Evolutionary conservation across 768 basidiomycete genomes (phyloP).

Genomic region (Tricholoma sp.): DNA sequence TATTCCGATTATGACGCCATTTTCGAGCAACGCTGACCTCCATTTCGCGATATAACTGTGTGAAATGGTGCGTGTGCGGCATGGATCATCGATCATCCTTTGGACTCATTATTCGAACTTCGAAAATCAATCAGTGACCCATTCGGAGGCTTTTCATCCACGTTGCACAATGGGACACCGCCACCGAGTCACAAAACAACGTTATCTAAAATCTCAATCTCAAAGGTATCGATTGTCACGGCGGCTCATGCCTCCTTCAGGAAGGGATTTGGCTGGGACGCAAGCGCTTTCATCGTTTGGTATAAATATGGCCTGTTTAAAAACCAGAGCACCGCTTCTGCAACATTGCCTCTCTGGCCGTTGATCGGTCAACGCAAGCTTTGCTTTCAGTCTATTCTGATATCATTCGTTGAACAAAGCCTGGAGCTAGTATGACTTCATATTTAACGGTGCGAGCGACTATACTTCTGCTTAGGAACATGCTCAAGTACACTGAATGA

Average conservation of each 20-base stretch:
- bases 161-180: not conserved
- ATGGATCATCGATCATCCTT: no score
- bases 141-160: not conserved
- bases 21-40: not conserved
- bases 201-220: not conserved
- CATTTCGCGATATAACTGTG: not conserved
- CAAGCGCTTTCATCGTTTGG: not conserved
- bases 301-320: slow-evolving; percentile 4
- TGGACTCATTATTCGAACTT: not conserved
- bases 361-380: slow-evolving; percentile 14
- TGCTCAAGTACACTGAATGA: not conserved
- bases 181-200: slow-evolving; percentile 8
- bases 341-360: slow-evolving; percentile 8
- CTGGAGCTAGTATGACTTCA: slow-evolving; percentile 13
- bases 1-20: not conserved
- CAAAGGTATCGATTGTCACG: slow-evolving; percentile 7
- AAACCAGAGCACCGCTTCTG: not conserved
- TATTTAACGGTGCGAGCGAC: slow-evolving; percentile 8
- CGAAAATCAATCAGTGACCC: not conserved
- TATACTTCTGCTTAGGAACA: not conserved
- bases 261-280: not conserved
- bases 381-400: slow-evolving; percentile 1
- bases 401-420: slow-evolving; percentile 6
- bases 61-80: not conserved
- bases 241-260: not conserved